Conservation (phyloP, 805 yeast species). For the Candida arabinofermentans region DNA sequence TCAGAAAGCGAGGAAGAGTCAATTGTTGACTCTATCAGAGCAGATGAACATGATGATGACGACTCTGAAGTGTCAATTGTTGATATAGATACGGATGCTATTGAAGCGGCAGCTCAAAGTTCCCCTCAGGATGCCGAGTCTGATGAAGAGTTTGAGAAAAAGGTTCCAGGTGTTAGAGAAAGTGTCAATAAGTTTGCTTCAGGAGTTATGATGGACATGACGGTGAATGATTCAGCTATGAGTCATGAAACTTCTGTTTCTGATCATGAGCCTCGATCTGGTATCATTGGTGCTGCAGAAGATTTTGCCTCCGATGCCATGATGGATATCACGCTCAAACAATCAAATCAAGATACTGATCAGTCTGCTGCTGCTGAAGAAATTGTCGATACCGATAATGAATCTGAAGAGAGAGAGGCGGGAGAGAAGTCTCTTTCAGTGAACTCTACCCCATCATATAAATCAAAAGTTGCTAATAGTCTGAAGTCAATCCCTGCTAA, state of each 20-base stretch:
- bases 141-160: neutral
- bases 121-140: too few species aligned
- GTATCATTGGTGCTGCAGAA: neutral
- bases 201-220: neutral
- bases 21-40: neutral
- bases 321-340: constrained; percentile 1
- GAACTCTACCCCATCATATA: too few species aligned
- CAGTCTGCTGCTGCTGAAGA: neutral
- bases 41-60: neutral
- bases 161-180: neutral
- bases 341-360: neutral
- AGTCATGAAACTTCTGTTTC: neutral
- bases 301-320: neutral
- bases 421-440: too few species aligned
- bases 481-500: too few species aligned
- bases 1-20: too few species aligned
- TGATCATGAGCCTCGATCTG: neutral
- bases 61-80: neutral
- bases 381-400: too few species aligned
- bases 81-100: neutral
- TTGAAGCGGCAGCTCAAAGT: too few species aligned
- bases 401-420: too few species aligned
- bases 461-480: too few species aligned
- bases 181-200: neutral
- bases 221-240: neutral